These are phyloP conservation scores for Xylariales sp. DNA, from an alignment of 2,329 filamentous ascomycete genomes.

Conservation along the genomic window DNA sequence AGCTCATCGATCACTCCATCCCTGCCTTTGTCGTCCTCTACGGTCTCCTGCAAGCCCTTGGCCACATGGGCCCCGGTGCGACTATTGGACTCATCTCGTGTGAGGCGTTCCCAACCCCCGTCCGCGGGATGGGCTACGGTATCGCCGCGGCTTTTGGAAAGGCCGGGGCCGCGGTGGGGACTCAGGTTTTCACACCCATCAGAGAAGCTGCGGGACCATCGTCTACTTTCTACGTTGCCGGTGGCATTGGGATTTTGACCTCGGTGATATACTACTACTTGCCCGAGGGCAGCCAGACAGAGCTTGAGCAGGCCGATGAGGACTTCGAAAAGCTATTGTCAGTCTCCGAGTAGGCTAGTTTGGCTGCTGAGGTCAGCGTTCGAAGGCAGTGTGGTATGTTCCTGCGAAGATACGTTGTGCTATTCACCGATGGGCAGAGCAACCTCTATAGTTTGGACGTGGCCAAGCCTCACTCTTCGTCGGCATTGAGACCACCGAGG, in stretches of 20 bases:
- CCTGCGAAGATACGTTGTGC: too few species aligned
- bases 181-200: conserved; percentile 12
- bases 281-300: conserved; percentile 3
- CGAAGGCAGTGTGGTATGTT: too few species aligned
- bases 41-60: conserved; percentile 44
- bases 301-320: conserved; percentile 4
- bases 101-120: conserved; percentile 47
- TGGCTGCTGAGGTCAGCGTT: too few species aligned
- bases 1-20: conserved; percentile 36
- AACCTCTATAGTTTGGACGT: too few species aligned
- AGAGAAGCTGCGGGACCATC: not conserved
- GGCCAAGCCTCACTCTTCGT: too few species aligned
- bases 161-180: conserved; percentile 45
- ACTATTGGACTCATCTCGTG: conserved; percentile 46
- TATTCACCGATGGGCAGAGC: too few species aligned
- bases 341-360: too few species aligned
- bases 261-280: conserved; percentile 5
- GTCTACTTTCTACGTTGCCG: conserved; percentile 1
- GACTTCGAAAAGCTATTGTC: conserved; percentile 4
- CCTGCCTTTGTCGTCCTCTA: conserved; percentile 49
- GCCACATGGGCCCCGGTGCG: conserved; percentile 46
- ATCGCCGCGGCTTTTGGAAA: conserved; percentile 48
- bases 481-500: too few species aligned
- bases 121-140: conserved; percentile 46
- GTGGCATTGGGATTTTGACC: conserved; percentile 1